Base-by-base conservation (phyloP, 1,139 yeast species). In the Kurtzmaniella quercitrusa region DNA sequence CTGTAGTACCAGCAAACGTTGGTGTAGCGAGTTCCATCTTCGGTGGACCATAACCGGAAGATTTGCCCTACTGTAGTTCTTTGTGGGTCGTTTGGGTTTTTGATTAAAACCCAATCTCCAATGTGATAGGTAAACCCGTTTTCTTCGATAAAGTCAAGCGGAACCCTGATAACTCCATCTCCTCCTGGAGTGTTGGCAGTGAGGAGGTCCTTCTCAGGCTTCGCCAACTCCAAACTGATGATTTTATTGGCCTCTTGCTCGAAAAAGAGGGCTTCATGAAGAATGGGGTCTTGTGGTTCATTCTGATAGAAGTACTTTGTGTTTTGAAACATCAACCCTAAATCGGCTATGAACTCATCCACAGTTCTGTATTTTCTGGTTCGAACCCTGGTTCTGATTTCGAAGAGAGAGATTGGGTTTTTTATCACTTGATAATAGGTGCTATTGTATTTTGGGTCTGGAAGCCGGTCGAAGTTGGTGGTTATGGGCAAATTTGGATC, bases 1-100 rank as follows among this genome's bases (percentile, higher is more conserved):
- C 98, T 81, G 58, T 88, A 86, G 65, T 91, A 93, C 98, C 98
- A 93, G 69, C 98, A 93, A 34, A 89, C 96, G 58, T 93, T 93
- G 58, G 93, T 77, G 80, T 93, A 91, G 49, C 84, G 77, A 50
- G 86, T 83, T 14, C 94, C 95, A 56, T 90, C 96, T 45, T 79
- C 77, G 2, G 83, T 81, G 46, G 85, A 81, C 98, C 98, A 93
- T 51, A 93, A 77, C 55, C 96, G 78, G 68, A 91, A 93, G 33
- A 93, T 80, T 63, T 93, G 98, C 9, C 95, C 97, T 23, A 91
- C 87, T 12, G 91, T 91, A 14, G 98, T 98, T 61, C 87, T 86
- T 24, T 82, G 76, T 2, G 86, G 82, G 62, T 91, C 97, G 59
- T 90, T 91, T 15, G 90, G 89, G 59, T 93, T 93, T 50, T 78